Percentiles rank a stretch among this genome's conserved stretches.
Evolutionary conservation across 331 rosid species (phyloP).

Genomic region (Stylosanthes scabra): DNA sequence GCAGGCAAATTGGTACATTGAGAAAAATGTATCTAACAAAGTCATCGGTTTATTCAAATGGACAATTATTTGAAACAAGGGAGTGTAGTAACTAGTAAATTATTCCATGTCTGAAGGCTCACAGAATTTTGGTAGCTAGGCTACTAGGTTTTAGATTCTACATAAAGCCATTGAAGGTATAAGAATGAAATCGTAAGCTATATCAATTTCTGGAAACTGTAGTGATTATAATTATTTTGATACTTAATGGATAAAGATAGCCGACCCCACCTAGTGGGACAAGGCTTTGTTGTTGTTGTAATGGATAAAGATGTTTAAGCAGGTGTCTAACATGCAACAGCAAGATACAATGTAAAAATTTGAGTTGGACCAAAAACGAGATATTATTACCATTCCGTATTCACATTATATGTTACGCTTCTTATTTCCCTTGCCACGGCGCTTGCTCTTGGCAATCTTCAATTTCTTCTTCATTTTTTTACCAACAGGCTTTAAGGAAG

Average conservation of each 20-base stretch:
- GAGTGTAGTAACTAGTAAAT: too few species aligned
- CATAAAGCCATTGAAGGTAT: background rate
- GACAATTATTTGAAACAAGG: too few species aligned
- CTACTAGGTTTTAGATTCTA: background rate
- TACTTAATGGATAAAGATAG: background rate
- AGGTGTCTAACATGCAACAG: background rate
- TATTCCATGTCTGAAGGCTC: background rate
- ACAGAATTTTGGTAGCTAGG: background rate
- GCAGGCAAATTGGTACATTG: too few species aligned
- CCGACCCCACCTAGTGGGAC: too few species aligned
- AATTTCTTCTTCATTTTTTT: conserved; percentile 75
- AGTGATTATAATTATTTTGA: background rate
- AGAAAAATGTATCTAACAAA: too few species aligned
- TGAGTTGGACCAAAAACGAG: background rate
- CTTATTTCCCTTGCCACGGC: conserved; percentile 70
- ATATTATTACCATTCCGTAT: conserved; percentile 35
- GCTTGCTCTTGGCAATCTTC: conserved; percentile 77
- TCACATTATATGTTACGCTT: conserved; percentile 63
- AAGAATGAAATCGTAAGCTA: background rate
- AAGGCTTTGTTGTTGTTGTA: too few species aligned
- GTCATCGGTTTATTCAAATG: too few species aligned
- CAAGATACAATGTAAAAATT: conserved; percentile 3
- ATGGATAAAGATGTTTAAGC: too few species aligned
- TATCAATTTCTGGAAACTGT: background rate
- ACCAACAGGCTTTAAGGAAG: conserved; percentile 68